Evolutionary conservation across 176 grass and related monocot genomes (phyloP).

Genomic region (Echinochloa phyllopogon): DNA sequence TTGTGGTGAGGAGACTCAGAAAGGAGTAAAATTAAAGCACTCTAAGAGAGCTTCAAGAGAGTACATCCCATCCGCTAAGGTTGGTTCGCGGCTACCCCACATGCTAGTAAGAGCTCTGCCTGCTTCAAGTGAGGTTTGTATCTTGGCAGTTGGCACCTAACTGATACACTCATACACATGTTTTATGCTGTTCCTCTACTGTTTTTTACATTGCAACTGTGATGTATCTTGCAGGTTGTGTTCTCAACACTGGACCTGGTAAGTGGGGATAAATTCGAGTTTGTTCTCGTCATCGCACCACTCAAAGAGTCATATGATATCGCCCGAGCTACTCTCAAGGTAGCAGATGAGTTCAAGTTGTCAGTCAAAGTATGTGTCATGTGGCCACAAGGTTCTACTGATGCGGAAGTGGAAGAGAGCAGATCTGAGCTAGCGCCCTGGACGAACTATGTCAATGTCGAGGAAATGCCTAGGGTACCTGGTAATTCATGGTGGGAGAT

Average conservation of each 20-base stretch:
- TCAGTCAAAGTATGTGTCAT: constrained; percentile 76
- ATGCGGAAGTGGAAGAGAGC: constrained; percentile 38
- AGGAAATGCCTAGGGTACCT: constrained; percentile 48
- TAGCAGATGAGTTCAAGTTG: constrained; percentile 60
- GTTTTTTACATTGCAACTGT: background rate
- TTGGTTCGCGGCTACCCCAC: constrained; percentile 72
- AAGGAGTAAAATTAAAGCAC: constrained; percentile 31
- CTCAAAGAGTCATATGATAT: constrained; percentile 69
- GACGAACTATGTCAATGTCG: constrained; percentile 67
- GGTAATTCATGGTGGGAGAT: constrained; percentile 81
- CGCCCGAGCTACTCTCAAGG: constrained; percentile 55
- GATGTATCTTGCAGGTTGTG: constrained; percentile 45
- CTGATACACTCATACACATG: background rate
- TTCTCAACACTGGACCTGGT: constrained; percentile 85
- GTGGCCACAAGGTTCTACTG: constrained; percentile 65
- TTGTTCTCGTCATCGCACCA: constrained; percentile 79
- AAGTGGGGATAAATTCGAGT: constrained; percentile 71
- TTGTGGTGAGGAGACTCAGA: constrained; percentile 15
- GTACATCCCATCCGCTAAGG: constrained; percentile 75
- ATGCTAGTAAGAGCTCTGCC: constrained; percentile 62
- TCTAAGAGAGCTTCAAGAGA: constrained; percentile 52
- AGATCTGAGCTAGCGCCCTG: constrained; percentile 54
- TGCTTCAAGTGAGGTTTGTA: constrained; percentile 59
- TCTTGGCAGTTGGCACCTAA: constrained; percentile 20
- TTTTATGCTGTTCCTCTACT: background rate